Percentiles rank a stretch among this genome's conserved stretches.
Evolutionary conservation across 106 monocot species (phyloP).

Genomic region (Posidonia australis): DNA sequence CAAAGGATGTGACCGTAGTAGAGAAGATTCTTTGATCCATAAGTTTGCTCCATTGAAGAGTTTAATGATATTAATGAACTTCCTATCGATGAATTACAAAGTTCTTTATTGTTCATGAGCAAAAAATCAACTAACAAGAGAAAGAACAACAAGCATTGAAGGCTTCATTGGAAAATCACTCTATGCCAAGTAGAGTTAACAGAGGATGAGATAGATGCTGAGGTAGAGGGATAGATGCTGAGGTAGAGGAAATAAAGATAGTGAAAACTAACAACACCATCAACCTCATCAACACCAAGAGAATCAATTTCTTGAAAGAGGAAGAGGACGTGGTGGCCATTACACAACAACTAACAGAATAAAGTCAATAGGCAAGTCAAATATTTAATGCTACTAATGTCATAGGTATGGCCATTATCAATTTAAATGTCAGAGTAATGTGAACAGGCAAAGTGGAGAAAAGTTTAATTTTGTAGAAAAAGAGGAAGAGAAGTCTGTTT

Average conservation of each 20-base stretch:
- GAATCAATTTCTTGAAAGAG: no score
- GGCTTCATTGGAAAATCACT: not conserved
- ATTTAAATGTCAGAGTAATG: not conserved
- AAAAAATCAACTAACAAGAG: not conserved
- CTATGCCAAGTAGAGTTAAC: not conserved
- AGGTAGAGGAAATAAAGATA: not conserved
- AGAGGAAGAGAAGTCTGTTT: no score
- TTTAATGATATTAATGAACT: not conserved
- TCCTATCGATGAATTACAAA: not conserved
- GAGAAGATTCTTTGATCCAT: conserved; percentile 1
- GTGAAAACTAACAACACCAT: not conserved
- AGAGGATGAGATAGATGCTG: not conserved
- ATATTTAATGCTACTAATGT: no score
- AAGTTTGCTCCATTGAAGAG: not conserved
- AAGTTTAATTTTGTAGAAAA: not conserved
- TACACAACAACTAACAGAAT: no score
- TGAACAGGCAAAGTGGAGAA: not conserved
- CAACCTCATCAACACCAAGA: no score
- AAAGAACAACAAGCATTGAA: conserved; percentile 4
- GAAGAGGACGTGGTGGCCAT: no score
- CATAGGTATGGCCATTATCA: no score
- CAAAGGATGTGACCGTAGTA: not conserved
- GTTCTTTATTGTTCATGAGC: conserved; percentile 6
- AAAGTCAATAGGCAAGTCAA: no score
- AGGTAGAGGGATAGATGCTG: not conserved